Evolutionary conservation across 78 protist genomes (phyloP).

Genomic region (Dictyostelium capitatum): DNA sequence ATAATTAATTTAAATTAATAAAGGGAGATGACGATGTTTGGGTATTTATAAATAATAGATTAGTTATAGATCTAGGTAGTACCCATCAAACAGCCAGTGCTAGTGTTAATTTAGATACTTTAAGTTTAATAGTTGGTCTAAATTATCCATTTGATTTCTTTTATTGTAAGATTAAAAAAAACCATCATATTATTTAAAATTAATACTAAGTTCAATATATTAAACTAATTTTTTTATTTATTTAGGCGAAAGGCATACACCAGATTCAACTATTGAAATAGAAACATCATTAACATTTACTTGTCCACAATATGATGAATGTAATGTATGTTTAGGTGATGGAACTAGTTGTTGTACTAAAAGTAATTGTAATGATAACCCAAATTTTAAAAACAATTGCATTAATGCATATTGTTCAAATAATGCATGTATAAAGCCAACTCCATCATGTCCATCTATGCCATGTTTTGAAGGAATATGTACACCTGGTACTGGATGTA

Average conservation of each 20-base stretch:
- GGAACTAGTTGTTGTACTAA: neutral
- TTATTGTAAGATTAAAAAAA: too few relatives aligned
- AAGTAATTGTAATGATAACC: neutral
- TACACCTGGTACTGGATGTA: neutral
- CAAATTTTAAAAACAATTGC: neutral
- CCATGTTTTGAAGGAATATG: constrained; percentile 12
- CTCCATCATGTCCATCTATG: neutral
- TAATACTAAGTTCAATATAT: too few relatives aligned
- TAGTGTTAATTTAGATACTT: neutral
- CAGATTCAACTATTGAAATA: constrained; percentile 14
- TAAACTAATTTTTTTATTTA: too few relatives aligned
- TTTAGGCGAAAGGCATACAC: constrained; percentile 63
- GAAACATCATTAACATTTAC: constrained; percentile 1
- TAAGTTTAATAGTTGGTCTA: neutral
- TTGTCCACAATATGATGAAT: neutral
- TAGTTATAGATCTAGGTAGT: constrained; percentile 70
- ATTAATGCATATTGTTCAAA: neutral
- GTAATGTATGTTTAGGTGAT: neutral
- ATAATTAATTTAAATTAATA: too few relatives aligned
- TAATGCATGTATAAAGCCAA: neutral
- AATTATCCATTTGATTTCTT: constrained; percentile 74
- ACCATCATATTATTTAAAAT: too few relatives aligned
- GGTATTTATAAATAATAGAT: constrained; percentile 54
- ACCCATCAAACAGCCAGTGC: constrained; percentile 26
- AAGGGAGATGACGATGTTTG: constrained; percentile 86